A percentile compares a stretch with the other conserved stretches of the same genome.
Conservation (phyloP, 306 rosid genomes). For the Medicago arabica region DNA sequence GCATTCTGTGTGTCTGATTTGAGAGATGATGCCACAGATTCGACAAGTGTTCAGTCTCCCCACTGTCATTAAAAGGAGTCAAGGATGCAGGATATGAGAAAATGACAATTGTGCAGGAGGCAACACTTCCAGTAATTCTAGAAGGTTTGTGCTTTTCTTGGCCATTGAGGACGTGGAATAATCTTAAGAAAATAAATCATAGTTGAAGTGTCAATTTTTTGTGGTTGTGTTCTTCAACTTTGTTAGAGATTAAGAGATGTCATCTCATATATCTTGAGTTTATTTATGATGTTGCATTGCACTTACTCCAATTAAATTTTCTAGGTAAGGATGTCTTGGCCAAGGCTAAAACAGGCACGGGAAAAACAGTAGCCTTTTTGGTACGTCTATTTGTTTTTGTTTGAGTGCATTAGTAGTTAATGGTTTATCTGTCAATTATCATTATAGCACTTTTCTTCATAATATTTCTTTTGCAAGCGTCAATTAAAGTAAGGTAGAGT, state of each 20-base stretch:
- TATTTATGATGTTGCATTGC: background rate
- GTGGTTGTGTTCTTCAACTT: slow-evolving; percentile 24
- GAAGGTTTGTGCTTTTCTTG: slow-evolving; percentile 62
- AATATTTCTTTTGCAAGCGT: background rate
- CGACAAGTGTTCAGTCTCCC: slow-evolving; percentile 78
- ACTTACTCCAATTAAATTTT: slow-evolving; percentile 45
- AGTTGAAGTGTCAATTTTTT: background rate
- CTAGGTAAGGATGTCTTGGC: slow-evolving; percentile 98
- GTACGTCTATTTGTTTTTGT: slow-evolving; percentile 50
- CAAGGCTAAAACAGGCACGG: slow-evolving; percentile 97
- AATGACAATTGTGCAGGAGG: slow-evolving; percentile 95
- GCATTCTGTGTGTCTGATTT: slow-evolving; percentile 35
- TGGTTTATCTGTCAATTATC: slow-evolving; percentile 28
- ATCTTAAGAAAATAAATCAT: too few relatives aligned
- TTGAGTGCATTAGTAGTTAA: slow-evolving; percentile 29
- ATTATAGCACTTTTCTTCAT: slow-evolving; percentile 8
- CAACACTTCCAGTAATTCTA: slow-evolving; percentile 90
- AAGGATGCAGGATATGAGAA: slow-evolving; percentile 94
- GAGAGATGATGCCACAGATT: slow-evolving; percentile 61
- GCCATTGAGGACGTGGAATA: slow-evolving; percentile 8
- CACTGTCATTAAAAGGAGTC: slow-evolving; percentile 78
- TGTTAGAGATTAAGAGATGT: slow-evolving; percentile 29
- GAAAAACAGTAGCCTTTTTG: slow-evolving; percentile 98
- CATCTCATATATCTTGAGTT: background rate
- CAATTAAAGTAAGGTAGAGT: background rate